phyloP scores from a whole-genome alignment of 2,329 filamentous ascomycete species.

The Raffaelea albimanens region DNA sequence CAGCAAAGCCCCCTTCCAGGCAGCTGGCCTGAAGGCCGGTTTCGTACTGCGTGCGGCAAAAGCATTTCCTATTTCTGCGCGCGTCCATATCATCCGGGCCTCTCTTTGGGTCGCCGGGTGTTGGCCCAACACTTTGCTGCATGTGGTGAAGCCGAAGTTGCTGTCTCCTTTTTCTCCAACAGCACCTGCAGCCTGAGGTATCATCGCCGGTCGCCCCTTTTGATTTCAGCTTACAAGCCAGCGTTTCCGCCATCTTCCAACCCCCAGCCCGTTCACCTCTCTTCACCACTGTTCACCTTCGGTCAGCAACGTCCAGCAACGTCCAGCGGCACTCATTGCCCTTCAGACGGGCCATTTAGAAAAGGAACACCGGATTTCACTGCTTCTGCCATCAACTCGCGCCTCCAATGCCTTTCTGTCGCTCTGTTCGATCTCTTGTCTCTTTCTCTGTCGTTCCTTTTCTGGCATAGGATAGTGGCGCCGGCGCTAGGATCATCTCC shows the following conservation, averaged over 20 bases:
- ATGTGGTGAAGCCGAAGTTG: neutral
- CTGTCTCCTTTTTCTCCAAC: neutral
- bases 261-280: neutral
- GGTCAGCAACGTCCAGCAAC: too few relatives aligned
- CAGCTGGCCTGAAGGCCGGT: neutral
- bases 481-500: conserved; percentile 6
- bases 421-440: conserved; percentile 16
- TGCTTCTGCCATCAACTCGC: conserved; percentile 10
- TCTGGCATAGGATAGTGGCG: conserved; percentile 11
- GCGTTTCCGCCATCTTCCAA: neutral
- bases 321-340: too few relatives aligned
- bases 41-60: neutral
- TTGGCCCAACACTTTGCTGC: neutral
- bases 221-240: neutral
- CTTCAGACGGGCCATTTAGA: too few relatives aligned
- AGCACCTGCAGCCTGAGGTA: too few relatives aligned
- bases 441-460: conserved; percentile 16
- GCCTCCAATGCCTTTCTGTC: conserved; percentile 24
- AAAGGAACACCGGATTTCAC: neutral
- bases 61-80: too few relatives aligned
- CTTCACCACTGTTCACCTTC: neutral
- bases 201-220: too few relatives aligned
- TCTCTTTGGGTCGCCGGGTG: neutral
- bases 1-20: neutral
- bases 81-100: neutral